These are phyloP conservation scores for Colletotrichum tropicale DNA, from an alignment of 2,329 filamentous ascomycete genomes.

Conservation along the genomic window DNA sequence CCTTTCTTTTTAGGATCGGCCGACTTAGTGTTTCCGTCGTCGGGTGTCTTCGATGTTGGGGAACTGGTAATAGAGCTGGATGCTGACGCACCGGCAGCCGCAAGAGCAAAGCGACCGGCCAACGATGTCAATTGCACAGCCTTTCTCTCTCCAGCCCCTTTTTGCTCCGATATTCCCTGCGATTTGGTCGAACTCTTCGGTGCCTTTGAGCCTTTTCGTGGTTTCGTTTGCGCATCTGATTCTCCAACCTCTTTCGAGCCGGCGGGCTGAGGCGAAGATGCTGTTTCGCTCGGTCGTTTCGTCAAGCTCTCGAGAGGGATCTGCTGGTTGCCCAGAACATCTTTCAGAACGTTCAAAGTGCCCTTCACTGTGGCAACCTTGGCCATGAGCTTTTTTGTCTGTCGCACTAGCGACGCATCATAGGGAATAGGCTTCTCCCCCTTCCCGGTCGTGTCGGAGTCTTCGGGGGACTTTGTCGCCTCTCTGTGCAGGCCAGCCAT, in stretches of 20 bases:
- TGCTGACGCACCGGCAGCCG: not conserved
- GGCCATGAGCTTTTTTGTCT: not conserved
- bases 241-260: not conserved
- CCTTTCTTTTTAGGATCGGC: not conserved
- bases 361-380: slow-evolving; percentile 35
- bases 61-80: not conserved
- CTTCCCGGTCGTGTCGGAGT: not conserved
- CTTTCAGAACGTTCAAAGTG: slow-evolving; percentile 40
- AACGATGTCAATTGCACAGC: not conserved
- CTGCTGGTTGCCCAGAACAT: slow-evolving; percentile 36
- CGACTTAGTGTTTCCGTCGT: not conserved
- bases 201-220: not conserved
- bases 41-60: not conserved
- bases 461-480: not conserved
- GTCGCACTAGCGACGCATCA: not conserved
- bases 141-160: not conserved
- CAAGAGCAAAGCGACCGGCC: not conserved
- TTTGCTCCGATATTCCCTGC: not conserved
- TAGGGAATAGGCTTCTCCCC: not conserved
- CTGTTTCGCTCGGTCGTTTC: slow-evolving; percentile 3
- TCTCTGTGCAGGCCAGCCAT: not conserved
- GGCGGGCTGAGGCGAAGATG: not conserved
- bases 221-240: not conserved
- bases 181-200: not conserved
- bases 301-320: slow-evolving; percentile 16